These are phyloP conservation scores for Austropuccinia psidii DNA, from an alignment of 1,284 basidiomycete species.

Conservation along the genomic window DNA sequence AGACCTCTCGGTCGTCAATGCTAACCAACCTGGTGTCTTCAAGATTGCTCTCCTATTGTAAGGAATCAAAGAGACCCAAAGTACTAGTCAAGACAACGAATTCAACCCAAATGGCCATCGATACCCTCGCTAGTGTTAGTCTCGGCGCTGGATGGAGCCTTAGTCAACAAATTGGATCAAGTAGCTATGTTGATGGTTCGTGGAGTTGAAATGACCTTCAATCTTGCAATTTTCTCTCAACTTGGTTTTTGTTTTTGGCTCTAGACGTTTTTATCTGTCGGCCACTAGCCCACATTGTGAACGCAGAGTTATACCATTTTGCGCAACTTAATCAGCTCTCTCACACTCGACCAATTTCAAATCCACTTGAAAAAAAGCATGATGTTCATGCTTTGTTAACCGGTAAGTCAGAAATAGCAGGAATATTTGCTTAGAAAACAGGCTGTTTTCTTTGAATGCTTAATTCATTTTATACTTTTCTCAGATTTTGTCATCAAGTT, in stretches of 20 bases:
- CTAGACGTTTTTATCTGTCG: conserved; percentile 31
- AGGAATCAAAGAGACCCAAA: background rate
- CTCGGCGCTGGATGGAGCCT: conserved; percentile 22
- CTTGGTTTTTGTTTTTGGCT: background rate
- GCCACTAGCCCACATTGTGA: conserved; percentile 17
- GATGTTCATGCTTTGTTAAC: background rate
- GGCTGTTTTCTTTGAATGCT: background rate
- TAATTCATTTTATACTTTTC: background rate
- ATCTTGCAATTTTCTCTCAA: background rate
- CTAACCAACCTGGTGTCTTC: background rate
- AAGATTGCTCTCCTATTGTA: conserved; percentile 1
- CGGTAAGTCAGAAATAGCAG: background rate
- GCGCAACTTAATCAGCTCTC: conserved; percentile 1
- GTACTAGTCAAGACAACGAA: conserved; percentile 11
- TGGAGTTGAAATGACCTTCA: background rate
- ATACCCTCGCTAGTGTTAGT: conserved; percentile 9
- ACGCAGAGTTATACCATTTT: conserved; percentile 12
- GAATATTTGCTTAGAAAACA: background rate
- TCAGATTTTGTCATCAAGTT: conserved; percentile 25
- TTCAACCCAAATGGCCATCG: conserved; percentile 23
- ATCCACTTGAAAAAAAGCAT: background rate
- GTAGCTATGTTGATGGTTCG: conserved; percentile 9
- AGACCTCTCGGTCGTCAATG: background rate
- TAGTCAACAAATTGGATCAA: conserved; percentile 3
- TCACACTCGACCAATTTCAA: background rate